Conservation (phyloP, 768 basidiomycete species). For the Russula virescens region DNA sequence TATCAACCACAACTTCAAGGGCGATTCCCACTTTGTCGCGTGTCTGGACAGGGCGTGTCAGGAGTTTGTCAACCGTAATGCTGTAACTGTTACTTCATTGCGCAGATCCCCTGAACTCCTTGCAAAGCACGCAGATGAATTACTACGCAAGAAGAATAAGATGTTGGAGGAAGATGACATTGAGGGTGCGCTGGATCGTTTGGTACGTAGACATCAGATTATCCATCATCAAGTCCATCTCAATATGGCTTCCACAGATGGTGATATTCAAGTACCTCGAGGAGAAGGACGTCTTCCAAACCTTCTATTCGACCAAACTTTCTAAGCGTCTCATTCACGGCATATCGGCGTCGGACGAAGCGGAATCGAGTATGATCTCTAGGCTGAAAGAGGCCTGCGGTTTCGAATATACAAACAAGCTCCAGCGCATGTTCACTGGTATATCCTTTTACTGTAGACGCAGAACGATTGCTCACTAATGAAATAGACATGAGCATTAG, state of each 20-base stretch:
- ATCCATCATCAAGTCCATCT: too few relatives aligned
- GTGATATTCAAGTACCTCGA: too few relatives aligned
- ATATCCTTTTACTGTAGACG: slow-evolving; percentile 14
- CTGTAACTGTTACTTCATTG: slow-evolving; percentile 75
- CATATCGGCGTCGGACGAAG: slow-evolving; percentile 91
- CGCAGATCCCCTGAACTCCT: slow-evolving; percentile 89
- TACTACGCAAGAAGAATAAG: slow-evolving; percentile 93
- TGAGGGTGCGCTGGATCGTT: slow-evolving; percentile 83
- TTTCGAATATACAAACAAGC: slow-evolving; percentile 95
- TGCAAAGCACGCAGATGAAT: slow-evolving; percentile 84
- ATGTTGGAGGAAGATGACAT: slow-evolving; percentile 87
- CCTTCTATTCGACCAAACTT: too few relatives aligned
- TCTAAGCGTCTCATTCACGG: slow-evolving; percentile 84
- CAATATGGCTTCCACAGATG: too few relatives aligned
- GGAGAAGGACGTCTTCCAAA: too few relatives aligned
- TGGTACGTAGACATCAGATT: slow-evolving; percentile 41
- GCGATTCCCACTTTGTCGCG: slow-evolving; percentile 90
- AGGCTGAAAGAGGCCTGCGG: slow-evolving; percentile 96
- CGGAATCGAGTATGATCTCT: slow-evolving; percentile 95
- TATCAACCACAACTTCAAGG: slow-evolving; percentile 81
- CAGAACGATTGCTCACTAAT: not conserved
- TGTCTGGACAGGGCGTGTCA: slow-evolving; percentile 92
- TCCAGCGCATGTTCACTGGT: too few relatives aligned
- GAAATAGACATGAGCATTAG: slow-evolving; percentile 83
- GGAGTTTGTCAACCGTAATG: slow-evolving; percentile 92